Percentiles rank a stretch among this genome's conserved stretches.
Conservation (phyloP, 352 stramenopile genomes). For the Phytophthora cactorum region DNA sequence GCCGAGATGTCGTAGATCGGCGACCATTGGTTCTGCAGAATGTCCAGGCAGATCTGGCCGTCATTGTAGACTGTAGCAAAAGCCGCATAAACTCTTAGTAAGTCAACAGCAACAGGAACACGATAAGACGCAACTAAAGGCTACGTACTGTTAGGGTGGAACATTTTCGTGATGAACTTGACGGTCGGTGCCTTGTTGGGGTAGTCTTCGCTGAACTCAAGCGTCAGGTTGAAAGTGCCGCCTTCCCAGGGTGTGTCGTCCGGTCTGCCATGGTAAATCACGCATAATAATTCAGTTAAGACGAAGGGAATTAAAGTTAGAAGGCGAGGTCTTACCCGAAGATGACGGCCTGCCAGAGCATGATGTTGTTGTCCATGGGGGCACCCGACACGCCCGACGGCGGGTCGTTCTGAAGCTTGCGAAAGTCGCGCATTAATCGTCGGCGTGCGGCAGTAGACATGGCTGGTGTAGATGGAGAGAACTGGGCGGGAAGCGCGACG, state of each 20-base stretch:
- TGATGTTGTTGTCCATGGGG: slow-evolving; percentile 99
- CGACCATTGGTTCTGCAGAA: slow-evolving; percentile 99
- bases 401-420: slow-evolving; percentile 98
- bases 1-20: slow-evolving; percentile 99
- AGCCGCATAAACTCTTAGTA: slow-evolving; percentile 2
- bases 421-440: slow-evolving; percentile 98
- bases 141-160: slow-evolving; percentile 97
- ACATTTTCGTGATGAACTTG: slow-evolving; percentile 99
- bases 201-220: slow-evolving; percentile 99
- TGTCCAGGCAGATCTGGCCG: slow-evolving; percentile 97
- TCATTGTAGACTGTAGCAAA: slow-evolving; percentile 86
- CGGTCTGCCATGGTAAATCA: slow-evolving; percentile 68
- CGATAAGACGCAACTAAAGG: neutral
- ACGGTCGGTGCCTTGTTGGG: slow-evolving; percentile 99
- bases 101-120: slow-evolving; percentile 1
- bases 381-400: slow-evolving; percentile 96
- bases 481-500: neutral
- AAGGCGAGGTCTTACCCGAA: slow-evolving; percentile 64
- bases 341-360: slow-evolving; percentile 95
- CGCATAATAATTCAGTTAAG: slow-evolving; percentile 22
- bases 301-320: neutral
- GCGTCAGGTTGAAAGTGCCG: slow-evolving; percentile 97
- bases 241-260: slow-evolving; percentile 99
- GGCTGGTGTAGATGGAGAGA: slow-evolving; percentile 7
- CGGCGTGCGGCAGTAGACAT: slow-evolving; percentile 96